phyloP scores from a whole-genome alignment of 1,284 basidiomycete species.

The Heimioporus retisporus region DNA sequence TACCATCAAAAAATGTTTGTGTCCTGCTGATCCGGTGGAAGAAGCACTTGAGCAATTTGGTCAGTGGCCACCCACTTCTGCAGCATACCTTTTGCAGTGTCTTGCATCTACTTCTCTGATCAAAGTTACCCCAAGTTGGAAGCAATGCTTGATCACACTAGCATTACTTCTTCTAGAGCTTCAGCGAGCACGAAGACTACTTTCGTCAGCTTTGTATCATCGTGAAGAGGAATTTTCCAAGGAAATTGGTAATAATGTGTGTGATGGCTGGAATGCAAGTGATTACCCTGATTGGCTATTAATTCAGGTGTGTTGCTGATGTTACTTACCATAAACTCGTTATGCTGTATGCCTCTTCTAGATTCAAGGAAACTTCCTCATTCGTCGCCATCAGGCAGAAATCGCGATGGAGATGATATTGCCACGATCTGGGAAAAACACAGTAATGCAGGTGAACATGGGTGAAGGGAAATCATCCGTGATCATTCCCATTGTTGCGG shows the following conservation, averaged over 20 bases:
- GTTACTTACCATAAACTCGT: no score
- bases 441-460: no score
- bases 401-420: no score
- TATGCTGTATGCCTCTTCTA: no score
- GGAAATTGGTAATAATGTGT: neutral
- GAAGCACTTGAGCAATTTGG: neutral
- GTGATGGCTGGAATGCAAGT: neutral
- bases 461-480: neutral
- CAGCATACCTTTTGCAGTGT: neutral
- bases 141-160: neutral
- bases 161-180: neutral
- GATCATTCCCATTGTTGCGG: neutral
- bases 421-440: no score
- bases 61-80: neutral
- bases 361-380: neutral
- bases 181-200: neutral
- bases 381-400: no score
- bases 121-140: neutral
- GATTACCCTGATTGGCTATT: neutral
- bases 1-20: neutral
- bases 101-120: neutral
- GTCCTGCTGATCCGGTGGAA: neutral
- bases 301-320: neutral
- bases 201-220: neutral
- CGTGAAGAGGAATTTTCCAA: neutral